These are phyloP conservation scores for Scenedesmus sp. DNA, from an alignment of 163 green algal species.

Conservation along the genomic window DNA sequence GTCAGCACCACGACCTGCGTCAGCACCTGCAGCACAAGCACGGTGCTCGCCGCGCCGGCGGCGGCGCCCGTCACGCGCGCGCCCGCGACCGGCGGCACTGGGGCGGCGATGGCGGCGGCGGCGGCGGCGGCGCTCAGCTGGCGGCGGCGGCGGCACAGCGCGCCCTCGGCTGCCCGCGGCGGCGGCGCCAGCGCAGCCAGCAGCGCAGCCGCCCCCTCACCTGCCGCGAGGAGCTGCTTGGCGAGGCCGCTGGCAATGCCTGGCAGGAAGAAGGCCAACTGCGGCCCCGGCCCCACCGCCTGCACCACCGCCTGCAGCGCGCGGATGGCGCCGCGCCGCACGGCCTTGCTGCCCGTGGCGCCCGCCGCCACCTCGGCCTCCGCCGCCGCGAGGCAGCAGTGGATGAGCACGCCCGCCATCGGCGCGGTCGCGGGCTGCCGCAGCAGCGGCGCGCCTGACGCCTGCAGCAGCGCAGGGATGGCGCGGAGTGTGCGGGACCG, in stretches of 20 bases:
- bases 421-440: constrained; percentile 17
- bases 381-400: constrained; percentile 51
- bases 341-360: constrained; percentile 59
- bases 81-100: constrained; percentile 8
- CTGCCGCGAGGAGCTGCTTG: constrained; percentile 60
- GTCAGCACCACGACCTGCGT: constrained; percentile 3
- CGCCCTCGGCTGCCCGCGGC: background rate
- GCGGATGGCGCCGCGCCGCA: constrained; percentile 58
- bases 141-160: background rate
- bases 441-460: background rate
- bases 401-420: constrained; percentile 51
- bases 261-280: constrained; percentile 77
- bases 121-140: background rate
- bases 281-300: constrained; percentile 35
- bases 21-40: constrained; percentile 51
- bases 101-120: background rate
- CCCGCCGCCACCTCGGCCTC: constrained; percentile 59
- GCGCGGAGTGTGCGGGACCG: constrained; percentile 22
- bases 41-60: constrained; percentile 22
- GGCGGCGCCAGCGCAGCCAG: background rate
- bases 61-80: constrained; percentile 38
- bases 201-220: constrained; percentile 1
- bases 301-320: constrained; percentile 57
- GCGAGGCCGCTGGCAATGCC: constrained; percentile 68
- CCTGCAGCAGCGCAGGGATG: constrained; percentile 39